Evolutionary conservation across 768 basidiomycete species (phyloP).

Genomic region (Hericium alpestre): DNA sequence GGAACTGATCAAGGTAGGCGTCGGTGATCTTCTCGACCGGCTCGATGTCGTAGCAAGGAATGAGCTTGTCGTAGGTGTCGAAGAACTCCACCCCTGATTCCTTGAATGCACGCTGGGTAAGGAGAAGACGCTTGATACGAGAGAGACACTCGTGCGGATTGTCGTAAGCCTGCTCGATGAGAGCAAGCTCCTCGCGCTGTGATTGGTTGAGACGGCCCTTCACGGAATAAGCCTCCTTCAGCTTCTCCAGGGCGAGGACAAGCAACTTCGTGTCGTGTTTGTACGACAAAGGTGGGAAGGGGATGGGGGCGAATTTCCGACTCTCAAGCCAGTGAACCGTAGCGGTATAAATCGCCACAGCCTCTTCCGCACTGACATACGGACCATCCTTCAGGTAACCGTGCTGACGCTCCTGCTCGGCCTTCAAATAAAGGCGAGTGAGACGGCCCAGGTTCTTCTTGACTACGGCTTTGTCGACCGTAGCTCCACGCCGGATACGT

Average conservation of each 20-base stretch:
- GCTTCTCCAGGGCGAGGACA: conserved; percentile 91
- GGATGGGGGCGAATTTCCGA: conserved; percentile 95
- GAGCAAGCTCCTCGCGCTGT: conserved; percentile 92
- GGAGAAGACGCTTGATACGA: conserved; percentile 91
- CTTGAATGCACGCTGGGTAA: conserved; percentile 98
- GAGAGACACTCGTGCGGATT: conserved; percentile 98
- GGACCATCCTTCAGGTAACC: conserved; percentile 99
- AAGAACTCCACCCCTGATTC: conserved; percentile 96
- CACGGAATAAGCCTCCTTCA: conserved; percentile 98
- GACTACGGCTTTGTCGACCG: conserved; percentile 96
- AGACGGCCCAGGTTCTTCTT: conserved; percentile 98
- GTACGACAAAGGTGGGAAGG: conserved; percentile 98
- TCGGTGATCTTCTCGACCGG: conserved; percentile 99
- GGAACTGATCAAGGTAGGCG: conserved; percentile 96
- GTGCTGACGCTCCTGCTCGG: conserved; percentile 97
- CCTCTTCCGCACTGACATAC: conserved; percentile 97
- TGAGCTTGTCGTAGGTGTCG: conserved; percentile 96
- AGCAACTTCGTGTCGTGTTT: conserved; percentile 98
- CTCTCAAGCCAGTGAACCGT: conserved; percentile 99
- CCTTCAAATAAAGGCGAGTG: conserved; percentile 95
- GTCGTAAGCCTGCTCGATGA: conserved; percentile 98
- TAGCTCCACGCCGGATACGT: conserved; percentile 92
- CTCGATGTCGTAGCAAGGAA: conserved; percentile 98
- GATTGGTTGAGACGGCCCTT: conserved; percentile 96
- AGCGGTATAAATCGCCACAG: conserved; percentile 96